These are phyloP conservation scores for Populus ilicifolia DNA, from an alignment of 345 rosid genomes.

Conservation along the genomic window DNA sequence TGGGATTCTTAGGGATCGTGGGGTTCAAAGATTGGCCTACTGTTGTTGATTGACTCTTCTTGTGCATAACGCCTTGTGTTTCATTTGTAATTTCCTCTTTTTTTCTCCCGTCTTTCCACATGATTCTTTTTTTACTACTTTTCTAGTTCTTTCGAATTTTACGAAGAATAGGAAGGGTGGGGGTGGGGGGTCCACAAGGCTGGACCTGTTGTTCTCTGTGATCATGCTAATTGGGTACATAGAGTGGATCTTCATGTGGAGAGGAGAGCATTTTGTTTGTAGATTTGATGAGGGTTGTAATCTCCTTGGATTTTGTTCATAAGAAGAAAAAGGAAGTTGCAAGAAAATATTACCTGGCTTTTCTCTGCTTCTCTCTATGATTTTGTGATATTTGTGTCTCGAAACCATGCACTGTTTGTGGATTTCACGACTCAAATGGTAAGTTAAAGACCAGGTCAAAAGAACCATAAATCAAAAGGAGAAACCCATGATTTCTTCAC, in stretches of 20 bases:
- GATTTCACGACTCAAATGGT: not conserved
- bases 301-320: slow-evolving; percentile 1
- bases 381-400: not conserved
- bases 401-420: not conserved
- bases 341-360: not conserved
- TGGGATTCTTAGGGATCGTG: slow-evolving; percentile 63
- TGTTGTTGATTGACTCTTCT: slow-evolving; percentile 22
- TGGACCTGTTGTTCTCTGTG: not conserved
- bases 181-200: slow-evolving; percentile 2
- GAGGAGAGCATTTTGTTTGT: not conserved
- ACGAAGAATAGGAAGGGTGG: not conserved
- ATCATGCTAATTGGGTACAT: slow-evolving; percentile 6
- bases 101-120: not conserved
- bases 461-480: no score
- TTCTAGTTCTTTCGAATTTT: not conserved
- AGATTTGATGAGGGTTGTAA: not conserved
- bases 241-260: not conserved
- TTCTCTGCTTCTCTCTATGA: not conserved
- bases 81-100: not conserved
- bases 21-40: slow-evolving; percentile 42
- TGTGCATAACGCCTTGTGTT: not conserved
- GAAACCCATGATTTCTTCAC: no score
- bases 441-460: not conserved
- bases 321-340: not conserved
- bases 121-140: not conserved